Base-by-base conservation (phyloP, 2,329 filamentous ascomycete species). In the Colletotrichum falcatum region DNA sequence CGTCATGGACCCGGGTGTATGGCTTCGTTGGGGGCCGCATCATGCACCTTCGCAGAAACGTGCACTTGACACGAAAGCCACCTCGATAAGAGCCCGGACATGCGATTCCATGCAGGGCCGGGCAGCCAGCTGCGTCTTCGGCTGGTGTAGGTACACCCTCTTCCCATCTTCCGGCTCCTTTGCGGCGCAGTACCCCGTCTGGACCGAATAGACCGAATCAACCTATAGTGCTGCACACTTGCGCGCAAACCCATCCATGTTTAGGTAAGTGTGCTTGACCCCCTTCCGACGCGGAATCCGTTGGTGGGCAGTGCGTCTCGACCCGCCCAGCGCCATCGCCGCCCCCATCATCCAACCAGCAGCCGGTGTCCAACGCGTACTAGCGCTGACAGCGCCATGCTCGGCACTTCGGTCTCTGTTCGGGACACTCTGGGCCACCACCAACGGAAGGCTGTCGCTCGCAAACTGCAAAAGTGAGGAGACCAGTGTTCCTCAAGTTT, bases 331-430 rank as follows among this genome's bases (percentile, higher is more conserved):
- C 12, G 59, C 56, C 39, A 67, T 63, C 49, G 51, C 65, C n/a
- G n/a, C n/a, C n/a, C 48, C 58, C 61, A 60, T 54, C 33, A 60
- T 48, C 33, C 30, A 28, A 39, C 16, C 51, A 48, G 18, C 44
- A 56, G 26, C 44, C 64, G 67, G 64, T 59, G 26, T 60, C 64
- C 51, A 58, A 67, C 23, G 46, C 42, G 59, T 55, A 63, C 68
- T 71, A 71, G 68, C 62, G 68, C 68, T 68, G 64, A 71, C 68
- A 42, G 42, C 28, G 30, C 23, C 28, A 56, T 66, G 48, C 65
- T 61, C 46, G 46, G 42, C n/a, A 18, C 23, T 20, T 59, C 33
- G 26, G 18, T 37, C 46, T 49, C 56, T 28, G 28, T 39, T 44
- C 23, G 33, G 46, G 46, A 46, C 44, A 33, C 18, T 7, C 33